Evolutionary conservation across 371 early-diverging fungal species (phyloP), one percentile per base, ranked within the genome.

Genomic region (Haplosporangium sp.): DNA sequence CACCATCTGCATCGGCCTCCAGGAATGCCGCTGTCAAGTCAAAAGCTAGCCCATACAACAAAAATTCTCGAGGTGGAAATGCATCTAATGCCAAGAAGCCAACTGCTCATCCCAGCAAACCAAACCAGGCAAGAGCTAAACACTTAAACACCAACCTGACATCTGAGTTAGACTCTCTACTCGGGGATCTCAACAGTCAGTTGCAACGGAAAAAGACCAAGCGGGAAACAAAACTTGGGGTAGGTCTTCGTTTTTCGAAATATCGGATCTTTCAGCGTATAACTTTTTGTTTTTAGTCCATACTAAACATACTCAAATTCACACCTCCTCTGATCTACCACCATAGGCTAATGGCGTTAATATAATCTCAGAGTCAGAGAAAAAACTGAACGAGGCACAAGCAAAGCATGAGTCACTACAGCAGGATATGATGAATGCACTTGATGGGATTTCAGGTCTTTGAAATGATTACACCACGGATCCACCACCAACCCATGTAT

Each of bases 181-280:
- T 81, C 5, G 82, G 72, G 0, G 82, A 81, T 58, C 75, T 81
- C 48, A 81, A 81, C 63, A 69, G 55, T 34, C 75, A 74, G 8
- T 53, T 81, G 13, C 71, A 74, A 4, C 63, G 72, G 66, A 74
- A 81, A 69, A 81, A 71, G 60, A 75, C 82, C 20, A 81, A 81
- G 62, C 27, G 59, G 34, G 82, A 81, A 58, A 59, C 65, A 1
- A 50, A 76, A 38, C n/a, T 48, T 53, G 73, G 59, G 27, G 55
- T 65, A 61, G 11, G 19, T 35, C 37, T 15, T 56, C 10, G 27
- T 17, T 42, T 39, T 27, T 58, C 35, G 20, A 50, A 20, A 50
- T 57, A 34, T 57, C 42, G 34, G 7, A 35, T 52, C 11, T 6
- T 1, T 45, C 4, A 5, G 44, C 27, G 19, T 9, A 6, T 34